A percentile compares a stretch with the other conserved stretches of the same genome.
phyloP scores from a whole-genome alignment of 768 basidiomycete genomes.

The Pulveroboletus sp. region DNA sequence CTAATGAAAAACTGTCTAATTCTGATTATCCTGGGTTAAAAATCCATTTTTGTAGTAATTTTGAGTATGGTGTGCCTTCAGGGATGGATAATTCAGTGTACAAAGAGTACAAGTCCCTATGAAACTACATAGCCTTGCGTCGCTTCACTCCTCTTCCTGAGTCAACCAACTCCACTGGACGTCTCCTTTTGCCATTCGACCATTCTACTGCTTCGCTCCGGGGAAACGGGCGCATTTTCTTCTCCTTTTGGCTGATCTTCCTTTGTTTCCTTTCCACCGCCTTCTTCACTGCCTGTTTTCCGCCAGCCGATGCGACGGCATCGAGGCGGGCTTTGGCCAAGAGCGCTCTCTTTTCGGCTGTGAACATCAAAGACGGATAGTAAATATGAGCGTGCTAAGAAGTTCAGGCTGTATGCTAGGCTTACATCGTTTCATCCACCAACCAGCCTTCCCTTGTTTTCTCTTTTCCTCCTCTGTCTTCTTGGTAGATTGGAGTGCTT shows the following conservation, averaged over 20 bases:
- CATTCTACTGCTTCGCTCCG: slow-evolving; percentile 14
- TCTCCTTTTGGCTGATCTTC: slow-evolving; percentile 86
- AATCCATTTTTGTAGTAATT: too few species aligned
- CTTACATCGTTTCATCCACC: slow-evolving; percentile 83
- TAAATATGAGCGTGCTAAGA: neutral
- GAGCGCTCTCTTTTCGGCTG: slow-evolving; percentile 76
- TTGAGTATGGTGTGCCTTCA: too few species aligned
- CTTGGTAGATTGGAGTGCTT: slow-evolving; percentile 48
- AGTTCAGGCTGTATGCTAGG: slow-evolving; percentile 1
- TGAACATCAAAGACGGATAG: neutral
- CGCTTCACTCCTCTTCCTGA: slow-evolving; percentile 17
- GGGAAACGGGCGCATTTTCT: slow-evolving; percentile 71
- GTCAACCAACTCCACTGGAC: slow-evolving; percentile 11
- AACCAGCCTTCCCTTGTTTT: slow-evolving; percentile 71
- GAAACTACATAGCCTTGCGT: slow-evolving; percentile 15
- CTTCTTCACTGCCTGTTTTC: slow-evolving; percentile 77
- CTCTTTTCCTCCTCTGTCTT: slow-evolving; percentile 55
- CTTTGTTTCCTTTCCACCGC: slow-evolving; percentile 86
- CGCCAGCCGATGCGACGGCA: slow-evolving; percentile 70
- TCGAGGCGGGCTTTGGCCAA: slow-evolving; percentile 74
- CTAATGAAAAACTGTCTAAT: too few species aligned
- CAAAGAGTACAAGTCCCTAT: neutral
- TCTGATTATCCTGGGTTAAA: too few species aligned
- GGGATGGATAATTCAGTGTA: neutral
- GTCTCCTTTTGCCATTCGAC: slow-evolving; percentile 13